Conservation (phyloP, 1,284 basidiomycete species). For the Meira miltonrushii region DNA sequence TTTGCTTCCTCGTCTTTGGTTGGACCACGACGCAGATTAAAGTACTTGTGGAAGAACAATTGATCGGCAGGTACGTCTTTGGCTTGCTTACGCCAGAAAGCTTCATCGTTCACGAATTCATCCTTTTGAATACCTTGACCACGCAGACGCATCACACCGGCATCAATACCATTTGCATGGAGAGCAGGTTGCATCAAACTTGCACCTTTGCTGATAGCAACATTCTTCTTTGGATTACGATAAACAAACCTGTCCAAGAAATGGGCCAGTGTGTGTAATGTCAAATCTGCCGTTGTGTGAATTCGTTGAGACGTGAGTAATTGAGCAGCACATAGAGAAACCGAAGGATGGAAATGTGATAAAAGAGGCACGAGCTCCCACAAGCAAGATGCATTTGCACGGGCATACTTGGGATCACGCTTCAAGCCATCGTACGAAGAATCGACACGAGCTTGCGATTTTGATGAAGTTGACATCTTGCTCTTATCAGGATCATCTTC, state of each 20-base stretch:
- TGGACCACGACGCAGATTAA: constrained; percentile 37
- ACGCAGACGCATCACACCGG: constrained; percentile 63
- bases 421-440: constrained; percentile 57
- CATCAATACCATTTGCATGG: constrained; percentile 61
- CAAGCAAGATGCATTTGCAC: constrained; percentile 64
- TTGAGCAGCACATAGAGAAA: constrained; percentile 79
- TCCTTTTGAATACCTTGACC: constrained; percentile 58
- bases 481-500: constrained; percentile 75
- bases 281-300: constrained; percentile 78
- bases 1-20: constrained; percentile 48
- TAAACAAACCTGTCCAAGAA: constrained; percentile 87
- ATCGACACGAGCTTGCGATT: not conserved
- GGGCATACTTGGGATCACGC: constrained; percentile 81
- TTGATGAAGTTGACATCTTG: constrained; percentile 63
- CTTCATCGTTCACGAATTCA: constrained; percentile 68
- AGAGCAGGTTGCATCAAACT: constrained; percentile 73
- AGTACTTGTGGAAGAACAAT: constrained; percentile 53
- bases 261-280: constrained; percentile 84
- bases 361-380: constrained; percentile 59
- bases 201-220: constrained; percentile 69
- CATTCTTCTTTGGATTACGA: constrained; percentile 87
- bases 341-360: constrained; percentile 83
- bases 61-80: constrained; percentile 82
- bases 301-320: constrained; percentile 65
- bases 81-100: constrained; percentile 69